Conservation (phyloP, 495 filamentous ascomycete genomes). For the Hypoxylon perforatum region DNA sequence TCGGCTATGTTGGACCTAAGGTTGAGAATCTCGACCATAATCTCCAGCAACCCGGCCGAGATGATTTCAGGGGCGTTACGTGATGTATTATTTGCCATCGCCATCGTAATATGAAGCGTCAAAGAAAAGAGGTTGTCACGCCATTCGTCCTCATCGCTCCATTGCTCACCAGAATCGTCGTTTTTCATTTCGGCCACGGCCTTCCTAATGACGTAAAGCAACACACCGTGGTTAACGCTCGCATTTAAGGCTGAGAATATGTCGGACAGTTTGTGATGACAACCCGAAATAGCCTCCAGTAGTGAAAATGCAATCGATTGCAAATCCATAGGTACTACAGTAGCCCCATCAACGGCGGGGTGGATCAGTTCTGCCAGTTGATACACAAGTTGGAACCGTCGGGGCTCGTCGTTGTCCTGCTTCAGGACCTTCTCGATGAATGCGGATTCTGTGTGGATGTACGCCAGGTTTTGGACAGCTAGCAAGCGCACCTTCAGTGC, state of each 20-base stretch:
- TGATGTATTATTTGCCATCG: conserved; percentile 72
- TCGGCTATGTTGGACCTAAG: conserved; percentile 84
- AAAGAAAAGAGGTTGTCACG: conserved; percentile 87
- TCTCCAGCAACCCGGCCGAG: conserved; percentile 85
- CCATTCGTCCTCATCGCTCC: conserved; percentile 79
- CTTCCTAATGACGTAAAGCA: conserved; percentile 94
- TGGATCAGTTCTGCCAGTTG: conserved; percentile 93
- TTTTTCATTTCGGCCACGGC: conserved; percentile 81
- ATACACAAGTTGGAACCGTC: conserved; percentile 87
- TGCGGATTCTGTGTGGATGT: conserved; percentile 79
- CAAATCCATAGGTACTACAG: conserved; percentile 72
- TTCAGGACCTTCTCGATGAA: conserved; percentile 88
- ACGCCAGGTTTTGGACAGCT: conserved; percentile 91
- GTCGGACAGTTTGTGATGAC: conserved; percentile 79
- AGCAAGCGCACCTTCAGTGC: conserved; percentile 84
- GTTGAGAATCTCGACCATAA: conserved; percentile 89
- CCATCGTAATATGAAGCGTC: conserved; percentile 77
- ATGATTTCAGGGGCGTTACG: conserved; percentile 70
- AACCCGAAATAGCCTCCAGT: conserved; percentile 82
- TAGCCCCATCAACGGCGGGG: conserved; percentile 72
- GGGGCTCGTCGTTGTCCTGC: conserved; percentile 89
- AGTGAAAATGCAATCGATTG: conserved; percentile 86
- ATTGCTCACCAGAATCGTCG: conserved; percentile 67
- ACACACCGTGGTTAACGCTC: conserved; percentile 93
- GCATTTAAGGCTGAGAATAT: conserved; percentile 87